A percentile compares a stretch with the other conserved stretches of the same genome.
These are phyloP conservation scores for Azolla pinnata DNA, from an alignment of 75 land plant species.

Conservation along the genomic window DNA sequence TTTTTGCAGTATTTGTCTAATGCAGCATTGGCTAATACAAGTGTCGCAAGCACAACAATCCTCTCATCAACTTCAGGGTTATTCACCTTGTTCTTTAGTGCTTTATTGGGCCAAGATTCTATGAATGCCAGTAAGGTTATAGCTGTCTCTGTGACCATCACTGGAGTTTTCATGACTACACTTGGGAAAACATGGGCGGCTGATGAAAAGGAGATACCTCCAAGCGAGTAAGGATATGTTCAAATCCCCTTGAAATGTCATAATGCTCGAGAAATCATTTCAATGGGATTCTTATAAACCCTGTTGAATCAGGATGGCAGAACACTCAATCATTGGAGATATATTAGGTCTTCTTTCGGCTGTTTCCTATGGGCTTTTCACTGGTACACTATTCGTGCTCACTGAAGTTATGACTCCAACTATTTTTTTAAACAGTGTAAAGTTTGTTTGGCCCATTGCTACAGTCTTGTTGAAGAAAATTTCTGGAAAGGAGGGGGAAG, in stretches of 20 bases:
- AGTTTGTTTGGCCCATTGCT: constrained; percentile 2
- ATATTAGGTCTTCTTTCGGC: constrained; percentile 90
- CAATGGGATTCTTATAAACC: too few species aligned
- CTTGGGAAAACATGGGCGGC: constrained; percentile 92
- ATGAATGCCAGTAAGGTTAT: constrained; percentile 61
- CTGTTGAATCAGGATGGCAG: constrained; percentile 29
- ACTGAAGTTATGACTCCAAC: not conserved
- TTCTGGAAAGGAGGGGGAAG: constrained; percentile 71
- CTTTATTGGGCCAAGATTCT: constrained; percentile 69
- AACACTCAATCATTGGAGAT: constrained; percentile 70
- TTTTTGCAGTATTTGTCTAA: constrained; percentile 96
- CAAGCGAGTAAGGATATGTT: constrained; percentile 33
- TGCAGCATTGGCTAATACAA: constrained; percentile 85
- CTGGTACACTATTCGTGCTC: constrained; percentile 36
- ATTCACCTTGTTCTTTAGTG: constrained; percentile 81
- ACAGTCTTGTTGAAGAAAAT: constrained; percentile 82
- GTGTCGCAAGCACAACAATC: constrained; percentile 95
- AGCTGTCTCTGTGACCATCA: constrained; percentile 80
- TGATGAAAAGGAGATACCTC: constrained; percentile 48
- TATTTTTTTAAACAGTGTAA: not conserved
- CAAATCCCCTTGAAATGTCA: not conserved
- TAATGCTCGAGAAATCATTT: too few species aligned
- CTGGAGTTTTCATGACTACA: constrained; percentile 96
- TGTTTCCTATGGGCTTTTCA: constrained; percentile 73
- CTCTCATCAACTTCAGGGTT: constrained; percentile 86